Base-by-base conservation (phyloP, 306 rosid genomes). In the Luffa aegyptiaca region DNA sequence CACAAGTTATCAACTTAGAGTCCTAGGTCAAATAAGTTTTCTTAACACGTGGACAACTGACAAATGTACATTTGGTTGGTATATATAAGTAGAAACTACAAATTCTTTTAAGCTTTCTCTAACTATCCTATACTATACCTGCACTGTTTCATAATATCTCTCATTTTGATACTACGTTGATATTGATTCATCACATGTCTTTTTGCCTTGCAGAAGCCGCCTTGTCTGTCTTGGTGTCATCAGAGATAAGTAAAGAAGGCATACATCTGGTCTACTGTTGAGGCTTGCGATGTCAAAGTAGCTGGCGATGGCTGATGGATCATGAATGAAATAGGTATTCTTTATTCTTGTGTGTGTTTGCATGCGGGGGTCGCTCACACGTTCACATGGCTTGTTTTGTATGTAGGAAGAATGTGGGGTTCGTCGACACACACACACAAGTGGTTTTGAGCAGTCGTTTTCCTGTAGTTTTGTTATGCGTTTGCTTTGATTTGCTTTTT, bases 381-480 rank as follows among this genome's bases (percentile, higher is more conserved):
- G 12, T 11, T 14, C 77, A 72, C 77, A 48, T 72, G 77, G 42
- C 59, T 72, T 72, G 77, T 72, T 72, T 46, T 26, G 77, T 21
- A 9, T 21, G 13, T 36, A 70, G 39, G 76, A 46, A 48, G n/a
- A 48, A 46, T 72, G 42, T 48, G 77, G 77, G 77, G 77, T 72
- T 72, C 45, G 13, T 21, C 6, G 17, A 48, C 46, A 64, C 26
- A 63, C 6, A 44, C 75, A 72, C 58, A 31, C 42, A 46, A 72
- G n/a, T 72, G 42, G n/a, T 48, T 72, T 12, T 48, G 77, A 44
- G 41, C 57, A 71, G 57, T 71, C 35, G 11, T 71, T 11, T 45
- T 71, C 77, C 53, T 69, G 35, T 42, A 69, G 75, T 41, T 42
- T 42, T 69, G 52, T 10, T 10, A 69, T 69, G 75, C 31, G 3